A percentile compares a stretch with the other conserved stretches of the same genome.
phyloP scores from a whole-genome alignment of 2,329 filamentous ascomycete species.

The Cladosporium sp. region DNA sequence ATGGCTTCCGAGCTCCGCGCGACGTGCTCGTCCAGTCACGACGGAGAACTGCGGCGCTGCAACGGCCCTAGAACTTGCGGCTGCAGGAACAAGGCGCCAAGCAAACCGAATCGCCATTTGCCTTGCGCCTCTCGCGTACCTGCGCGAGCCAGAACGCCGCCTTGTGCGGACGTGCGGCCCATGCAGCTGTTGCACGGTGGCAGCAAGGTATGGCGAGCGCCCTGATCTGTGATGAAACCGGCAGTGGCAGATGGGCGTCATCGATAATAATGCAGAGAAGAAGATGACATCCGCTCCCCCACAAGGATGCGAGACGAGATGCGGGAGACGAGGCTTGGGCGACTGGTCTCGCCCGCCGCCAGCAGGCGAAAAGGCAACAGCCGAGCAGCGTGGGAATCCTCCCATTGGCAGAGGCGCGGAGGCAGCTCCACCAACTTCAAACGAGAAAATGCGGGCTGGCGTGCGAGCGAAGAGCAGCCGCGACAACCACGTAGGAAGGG shows the following conservation, averaged over 20 bases:
- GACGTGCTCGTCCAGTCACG: not conserved
- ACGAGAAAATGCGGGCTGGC: conserved; percentile 6
- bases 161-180: too few species aligned
- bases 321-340: not conserved
- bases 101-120: not conserved
- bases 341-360: not conserved
- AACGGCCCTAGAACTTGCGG: not conserved
- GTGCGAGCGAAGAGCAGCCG: conserved; percentile 4
- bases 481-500: conserved; percentile 1
- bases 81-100: conserved; percentile 10
- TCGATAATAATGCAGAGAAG: not conserved
- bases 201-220: not conserved
- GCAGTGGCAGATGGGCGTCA: not conserved
- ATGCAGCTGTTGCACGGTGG: not conserved
- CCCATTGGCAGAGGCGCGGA: not conserved
- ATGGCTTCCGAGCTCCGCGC: conserved; percentile 11
- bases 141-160: not conserved
- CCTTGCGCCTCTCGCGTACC: conserved; percentile 3
- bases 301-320: not conserved
- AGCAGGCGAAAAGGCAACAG: not conserved
- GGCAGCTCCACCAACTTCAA: conserved; percentile 2
- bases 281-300: not conserved
- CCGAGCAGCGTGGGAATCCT: not conserved
- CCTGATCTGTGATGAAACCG: not conserved
- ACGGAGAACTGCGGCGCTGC: not conserved